A percentile compares a stretch with the other conserved stretches of the same genome.
Conservation (phyloP, 768 basidiomycete genomes). For the Galerina marginata region DNA sequence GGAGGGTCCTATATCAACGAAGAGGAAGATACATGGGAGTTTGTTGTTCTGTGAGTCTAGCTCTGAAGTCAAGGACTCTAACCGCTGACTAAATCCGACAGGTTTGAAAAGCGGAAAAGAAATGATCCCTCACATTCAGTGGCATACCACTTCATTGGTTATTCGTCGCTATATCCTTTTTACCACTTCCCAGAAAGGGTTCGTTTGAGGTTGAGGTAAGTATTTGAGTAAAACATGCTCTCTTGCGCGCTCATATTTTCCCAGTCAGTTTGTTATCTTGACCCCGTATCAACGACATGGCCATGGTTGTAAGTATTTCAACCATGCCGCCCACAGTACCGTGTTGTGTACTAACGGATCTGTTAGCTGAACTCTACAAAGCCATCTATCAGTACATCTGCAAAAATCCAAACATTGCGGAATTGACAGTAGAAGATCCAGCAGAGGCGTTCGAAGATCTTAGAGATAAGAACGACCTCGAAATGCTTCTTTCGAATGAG, state of each 20-base stretch:
- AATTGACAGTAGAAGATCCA: constrained; percentile 96
- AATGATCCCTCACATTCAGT: constrained; percentile 48
- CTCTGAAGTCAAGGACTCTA: neutral
- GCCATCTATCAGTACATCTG: constrained; percentile 83
- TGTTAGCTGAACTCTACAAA: constrained; percentile 81
- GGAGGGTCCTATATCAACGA: constrained; percentile 95
- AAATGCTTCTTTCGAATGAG: constrained; percentile 69
- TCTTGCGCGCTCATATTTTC: constrained; percentile 6
- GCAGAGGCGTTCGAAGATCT: constrained; percentile 98
- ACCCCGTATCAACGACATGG: constrained; percentile 89
- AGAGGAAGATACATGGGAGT: constrained; percentile 94
- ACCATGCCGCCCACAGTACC: neutral
- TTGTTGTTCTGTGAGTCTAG: constrained; percentile 75
- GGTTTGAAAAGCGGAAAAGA: constrained; percentile 85
- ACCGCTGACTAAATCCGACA: constrained; percentile 30
- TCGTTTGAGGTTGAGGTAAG: constrained; percentile 84
- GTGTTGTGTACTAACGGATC: neutral
- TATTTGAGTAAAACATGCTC: constrained; percentile 1
- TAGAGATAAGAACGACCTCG: constrained; percentile 88
- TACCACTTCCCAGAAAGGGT: constrained; percentile 94
- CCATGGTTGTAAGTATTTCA: constrained; percentile 77
- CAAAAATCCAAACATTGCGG: constrained; percentile 72
- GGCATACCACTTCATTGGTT: constrained; percentile 93
- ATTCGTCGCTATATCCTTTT: constrained; percentile 94
- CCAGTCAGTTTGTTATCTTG: constrained; percentile 91